phyloP scores from a whole-genome alignment of 2,329 filamentous ascomycete genomes.

The Cyclaneusma minus region DNA sequence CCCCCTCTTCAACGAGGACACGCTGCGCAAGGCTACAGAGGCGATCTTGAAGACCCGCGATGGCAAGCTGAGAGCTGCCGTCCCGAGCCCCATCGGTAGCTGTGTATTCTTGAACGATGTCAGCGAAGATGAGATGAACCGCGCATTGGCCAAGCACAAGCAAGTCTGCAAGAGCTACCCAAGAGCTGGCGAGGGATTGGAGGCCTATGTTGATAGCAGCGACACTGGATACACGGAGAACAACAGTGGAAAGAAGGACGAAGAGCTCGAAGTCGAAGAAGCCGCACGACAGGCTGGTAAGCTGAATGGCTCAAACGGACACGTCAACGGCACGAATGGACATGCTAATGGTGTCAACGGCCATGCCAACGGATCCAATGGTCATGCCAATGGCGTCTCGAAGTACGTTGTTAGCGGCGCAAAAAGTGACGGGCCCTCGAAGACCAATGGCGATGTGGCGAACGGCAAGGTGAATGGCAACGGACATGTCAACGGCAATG shows the following conservation, averaged over 20 bases:
- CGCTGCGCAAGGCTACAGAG: slow-evolving; percentile 48
- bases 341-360: background rate
- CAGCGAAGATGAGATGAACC: slow-evolving; percentile 41
- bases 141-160: slow-evolving; percentile 47
- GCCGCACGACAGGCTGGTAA: slow-evolving; percentile 11
- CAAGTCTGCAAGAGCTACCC: slow-evolving; percentile 44
- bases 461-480: too few species aligned
- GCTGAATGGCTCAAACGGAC: slow-evolving; percentile 10
- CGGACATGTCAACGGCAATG: too few species aligned
- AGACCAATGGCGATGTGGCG: too few species aligned
- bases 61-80: slow-evolving; percentile 49
- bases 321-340: slow-evolving; percentile 5
- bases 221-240: slow-evolving; percentile 43
- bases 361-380: background rate
- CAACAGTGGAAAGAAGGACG: slow-evolving; percentile 11
- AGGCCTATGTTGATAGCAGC: slow-evolving; percentile 53
- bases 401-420: too few species aligned
- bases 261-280: slow-evolving; percentile 11
- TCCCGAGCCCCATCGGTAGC: slow-evolving; percentile 49
- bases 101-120: slow-evolving; percentile 59
- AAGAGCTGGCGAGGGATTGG: slow-evolving; percentile 46
- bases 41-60: slow-evolving; percentile 60
- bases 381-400: slow-evolving; percentile 4
- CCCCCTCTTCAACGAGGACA: slow-evolving; percentile 46
- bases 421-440: too few species aligned